Conservation (phyloP, 2,329 filamentous ascomycete genomes). For the Lecanosticta acicola region DNA sequence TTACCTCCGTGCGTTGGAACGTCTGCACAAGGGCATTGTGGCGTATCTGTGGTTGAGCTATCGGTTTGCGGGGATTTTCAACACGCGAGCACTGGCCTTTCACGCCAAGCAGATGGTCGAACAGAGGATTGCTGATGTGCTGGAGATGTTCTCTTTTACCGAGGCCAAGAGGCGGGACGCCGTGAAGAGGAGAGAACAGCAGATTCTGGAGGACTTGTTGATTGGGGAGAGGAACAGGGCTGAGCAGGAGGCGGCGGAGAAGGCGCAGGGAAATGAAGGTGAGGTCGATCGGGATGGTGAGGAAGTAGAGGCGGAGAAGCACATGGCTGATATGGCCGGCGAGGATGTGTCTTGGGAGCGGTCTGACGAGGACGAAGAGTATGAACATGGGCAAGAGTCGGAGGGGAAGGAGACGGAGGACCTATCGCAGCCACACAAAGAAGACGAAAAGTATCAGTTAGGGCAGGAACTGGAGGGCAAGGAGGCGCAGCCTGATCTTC, state of each 20-base stretch:
- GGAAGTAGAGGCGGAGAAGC: slow-evolving; percentile 8
- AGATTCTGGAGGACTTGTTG: slow-evolving; percentile 19
- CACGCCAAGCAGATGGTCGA: slow-evolving; percentile 76
- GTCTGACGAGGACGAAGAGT: background rate
- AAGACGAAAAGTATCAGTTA: background rate
- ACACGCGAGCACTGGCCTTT: slow-evolving; percentile 66
- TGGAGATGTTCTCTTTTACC: slow-evolving; percentile 52
- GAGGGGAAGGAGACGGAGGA: too few relatives aligned
- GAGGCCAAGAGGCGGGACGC: slow-evolving; percentile 25
- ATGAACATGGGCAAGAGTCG: background rate
- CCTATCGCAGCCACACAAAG: too few relatives aligned
- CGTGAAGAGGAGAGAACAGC: slow-evolving; percentile 25
- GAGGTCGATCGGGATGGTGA: slow-evolving; percentile 6
- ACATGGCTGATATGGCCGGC: slow-evolving; percentile 7
- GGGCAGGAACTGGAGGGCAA: background rate
- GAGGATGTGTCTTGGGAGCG: too few relatives aligned
- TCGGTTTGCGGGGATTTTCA: slow-evolving; percentile 75
- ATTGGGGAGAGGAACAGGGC: background rate
- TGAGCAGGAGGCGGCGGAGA: slow-evolving; percentile 33
- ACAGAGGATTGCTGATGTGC: slow-evolving; percentile 61
- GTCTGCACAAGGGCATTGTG: slow-evolving; percentile 74
- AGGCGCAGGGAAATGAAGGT: background rate
- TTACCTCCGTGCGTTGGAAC: slow-evolving; percentile 66
- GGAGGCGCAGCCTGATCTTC: slow-evolving; percentile 1
- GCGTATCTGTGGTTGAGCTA: slow-evolving; percentile 92